Percentiles rank a stretch among this genome's conserved stretches.
Evolutionary conservation across 139 green algal species (phyloP).

Genomic region (Diplosphaera chodatii): DNA sequence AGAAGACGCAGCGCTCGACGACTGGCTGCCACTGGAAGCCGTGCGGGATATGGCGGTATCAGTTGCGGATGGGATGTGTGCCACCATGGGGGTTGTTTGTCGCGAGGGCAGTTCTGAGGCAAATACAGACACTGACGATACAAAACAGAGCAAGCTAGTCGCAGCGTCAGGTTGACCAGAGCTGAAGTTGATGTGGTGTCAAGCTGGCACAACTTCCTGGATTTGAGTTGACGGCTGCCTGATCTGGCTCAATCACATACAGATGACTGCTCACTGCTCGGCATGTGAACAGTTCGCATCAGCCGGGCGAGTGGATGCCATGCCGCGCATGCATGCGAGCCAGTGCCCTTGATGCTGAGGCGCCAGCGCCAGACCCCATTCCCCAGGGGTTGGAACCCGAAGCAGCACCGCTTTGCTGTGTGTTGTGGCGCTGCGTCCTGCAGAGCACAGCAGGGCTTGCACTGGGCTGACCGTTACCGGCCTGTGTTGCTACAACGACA

Average conservation of each 20-base stretch:
- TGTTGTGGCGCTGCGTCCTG: background rate
- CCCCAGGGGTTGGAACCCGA: background rate
- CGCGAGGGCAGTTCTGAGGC: background rate
- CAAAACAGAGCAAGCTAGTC: no score
- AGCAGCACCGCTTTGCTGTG: background rate
- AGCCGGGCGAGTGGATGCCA: background rate
- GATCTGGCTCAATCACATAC: no score
- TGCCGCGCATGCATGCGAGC: background rate
- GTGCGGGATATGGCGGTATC: constrained; percentile 21
- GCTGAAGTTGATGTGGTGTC: no score
- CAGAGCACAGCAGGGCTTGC: no score
- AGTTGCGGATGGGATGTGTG: constrained; percentile 9
- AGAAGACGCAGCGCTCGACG: constrained; percentile 31
- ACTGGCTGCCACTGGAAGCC: constrained; percentile 34
- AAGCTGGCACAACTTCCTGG: no score
- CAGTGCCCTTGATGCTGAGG: background rate
- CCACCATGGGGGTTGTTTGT: constrained; percentile 33
- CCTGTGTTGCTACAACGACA: no score
- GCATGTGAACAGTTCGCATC: no score
- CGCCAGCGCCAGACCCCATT: background rate
- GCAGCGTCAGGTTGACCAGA: no score
- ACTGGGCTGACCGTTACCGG: no score
- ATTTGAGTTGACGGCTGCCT: no score
- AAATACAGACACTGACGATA: no score
- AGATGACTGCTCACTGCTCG: no score